A percentile compares a stretch with the other conserved stretches of the same genome.
These are phyloP conservation scores for Alternaria sp. DNA, from an alignment of 2,329 filamentous ascomycete genomes.

Conservation along the genomic window DNA sequence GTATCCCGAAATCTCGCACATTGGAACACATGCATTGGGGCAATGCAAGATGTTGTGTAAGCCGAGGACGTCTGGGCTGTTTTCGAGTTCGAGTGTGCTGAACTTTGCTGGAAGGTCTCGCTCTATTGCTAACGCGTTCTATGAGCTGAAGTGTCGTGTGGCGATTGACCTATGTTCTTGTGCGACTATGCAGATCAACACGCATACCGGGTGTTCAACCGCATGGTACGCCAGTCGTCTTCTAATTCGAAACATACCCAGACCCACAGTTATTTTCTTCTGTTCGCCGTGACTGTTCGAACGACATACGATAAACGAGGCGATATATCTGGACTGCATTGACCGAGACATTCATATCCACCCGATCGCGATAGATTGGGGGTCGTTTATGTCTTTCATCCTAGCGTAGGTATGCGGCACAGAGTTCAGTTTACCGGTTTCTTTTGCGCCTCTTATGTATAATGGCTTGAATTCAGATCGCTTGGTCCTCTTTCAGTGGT, in stretches of 20 bases:
- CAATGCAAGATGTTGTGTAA: neutral
- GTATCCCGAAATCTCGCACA: neutral
- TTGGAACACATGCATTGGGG: neutral
- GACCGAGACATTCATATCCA: neutral
- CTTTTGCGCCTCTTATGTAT: slow-evolving; percentile 16
- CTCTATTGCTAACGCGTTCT: no score
- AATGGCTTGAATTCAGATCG: neutral
- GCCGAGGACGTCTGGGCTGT: neutral
- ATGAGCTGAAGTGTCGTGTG: neutral
- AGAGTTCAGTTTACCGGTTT: slow-evolving; percentile 9
- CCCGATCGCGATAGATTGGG: slow-evolving; percentile 20
- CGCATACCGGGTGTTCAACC: slow-evolving; percentile 13
- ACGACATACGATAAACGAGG: neutral
- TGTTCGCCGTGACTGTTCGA: neutral
- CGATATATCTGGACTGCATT: slow-evolving; percentile 21
- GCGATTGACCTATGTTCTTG: slow-evolving; percentile 2
- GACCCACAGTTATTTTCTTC: slow-evolving; percentile 5
- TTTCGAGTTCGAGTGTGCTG: neutral
- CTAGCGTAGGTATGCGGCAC: neutral
- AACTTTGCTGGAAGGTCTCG: no score
- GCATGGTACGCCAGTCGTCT: neutral
- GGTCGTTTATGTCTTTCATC: slow-evolving; percentile 1
- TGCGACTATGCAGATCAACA: slow-evolving; percentile 12
- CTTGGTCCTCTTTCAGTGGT: no score
- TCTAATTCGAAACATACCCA: slow-evolving; percentile 25